These are phyloP conservation scores for Picochlorum costavermella DNA, from an alignment of 139 green algal genomes.

Conservation along the genomic window DNA sequence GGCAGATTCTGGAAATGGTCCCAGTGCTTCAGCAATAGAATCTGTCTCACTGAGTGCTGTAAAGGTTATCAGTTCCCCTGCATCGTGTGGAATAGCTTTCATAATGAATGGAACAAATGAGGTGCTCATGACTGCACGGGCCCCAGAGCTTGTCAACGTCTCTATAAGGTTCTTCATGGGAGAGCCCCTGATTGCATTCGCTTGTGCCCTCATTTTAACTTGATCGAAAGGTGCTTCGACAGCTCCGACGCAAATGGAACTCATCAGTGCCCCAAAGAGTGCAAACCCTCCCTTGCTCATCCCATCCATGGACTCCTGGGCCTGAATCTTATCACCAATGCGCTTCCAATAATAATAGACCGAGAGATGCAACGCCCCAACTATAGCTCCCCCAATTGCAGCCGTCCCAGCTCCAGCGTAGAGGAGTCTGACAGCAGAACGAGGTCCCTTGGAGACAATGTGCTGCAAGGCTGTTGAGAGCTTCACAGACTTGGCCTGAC, in stretches of 20 bases:
- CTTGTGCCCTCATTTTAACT: constrained; percentile 48
- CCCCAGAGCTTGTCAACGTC: constrained; percentile 32
- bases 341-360: constrained; percentile 31
- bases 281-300: no score
- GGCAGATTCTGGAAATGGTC: constrained; percentile 4
- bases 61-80: constrained; percentile 52
- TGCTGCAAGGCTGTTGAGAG: constrained; percentile 24
- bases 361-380: constrained; percentile 50
- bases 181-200: constrained; percentile 20
- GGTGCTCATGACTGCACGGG: constrained; percentile 39
- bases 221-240: constrained; percentile 53
- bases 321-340: constrained; percentile 1
- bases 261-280: constrained; percentile 12
- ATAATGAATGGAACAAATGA: constrained; percentile 56
- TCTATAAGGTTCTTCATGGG: constrained; percentile 37
- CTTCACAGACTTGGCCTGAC: constrained; percentile 37
- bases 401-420: constrained; percentile 41
- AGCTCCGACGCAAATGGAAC: constrained; percentile 11
- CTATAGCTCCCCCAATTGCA: constrained; percentile 35
- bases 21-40: neutral
- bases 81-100: constrained; percentile 57
- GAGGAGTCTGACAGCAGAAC: constrained; percentile 15
- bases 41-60: constrained; percentile 23
- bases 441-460: constrained; percentile 12
- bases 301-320: neutral